A percentile compares a stretch with the other conserved stretches of the same genome.
Conservation (phyloP, 2,329 filamentous ascomycete species). For the Simplicillium aogashimaense region DNA sequence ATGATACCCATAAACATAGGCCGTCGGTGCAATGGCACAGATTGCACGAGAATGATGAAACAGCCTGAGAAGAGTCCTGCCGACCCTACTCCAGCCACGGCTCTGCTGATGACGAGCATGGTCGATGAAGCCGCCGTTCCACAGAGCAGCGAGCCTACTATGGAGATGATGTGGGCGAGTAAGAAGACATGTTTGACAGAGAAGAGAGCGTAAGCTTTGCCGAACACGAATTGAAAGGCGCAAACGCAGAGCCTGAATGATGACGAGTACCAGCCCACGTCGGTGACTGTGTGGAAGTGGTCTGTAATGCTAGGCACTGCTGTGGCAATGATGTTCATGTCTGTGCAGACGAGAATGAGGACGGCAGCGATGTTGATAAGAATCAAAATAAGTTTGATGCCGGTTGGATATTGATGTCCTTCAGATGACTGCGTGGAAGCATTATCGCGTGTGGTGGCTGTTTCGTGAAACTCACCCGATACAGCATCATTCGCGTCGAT, state of each 20-base stretch:
- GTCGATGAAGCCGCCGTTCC: conserved; percentile 25
- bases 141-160: conserved; percentile 33
- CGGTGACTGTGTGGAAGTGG: conserved; percentile 13
- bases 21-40: conserved; percentile 1
- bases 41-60: conserved; percentile 7
- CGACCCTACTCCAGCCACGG: conserved; percentile 31
- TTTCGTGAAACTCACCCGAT: too few relatives aligned
- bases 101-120: conserved; percentile 35
- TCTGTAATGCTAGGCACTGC: conserved; percentile 10
- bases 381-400: conserved; percentile 1
- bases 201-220: conserved; percentile 24
- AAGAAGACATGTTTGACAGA: conserved; percentile 31
- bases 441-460: too few relatives aligned
- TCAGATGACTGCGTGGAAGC: too few relatives aligned
- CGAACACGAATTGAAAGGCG: conserved; percentile 20
- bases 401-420: neutral
- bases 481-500: too few relatives aligned
- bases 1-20: conserved; percentile 4
- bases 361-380: conserved; percentile 2
- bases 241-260: conserved; percentile 18
- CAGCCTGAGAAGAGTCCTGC: conserved; percentile 28
- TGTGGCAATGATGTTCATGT: conserved; percentile 14
- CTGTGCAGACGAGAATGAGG: conserved; percentile 9
- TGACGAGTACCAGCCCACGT: conserved; percentile 15
- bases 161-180: conserved; percentile 27